A percentile compares a stretch with the other conserved stretches of the same genome.
Evolutionary conservation across 176 grass and related monocot genomes (phyloP).

Genomic region (Carex littledalei): DNA sequence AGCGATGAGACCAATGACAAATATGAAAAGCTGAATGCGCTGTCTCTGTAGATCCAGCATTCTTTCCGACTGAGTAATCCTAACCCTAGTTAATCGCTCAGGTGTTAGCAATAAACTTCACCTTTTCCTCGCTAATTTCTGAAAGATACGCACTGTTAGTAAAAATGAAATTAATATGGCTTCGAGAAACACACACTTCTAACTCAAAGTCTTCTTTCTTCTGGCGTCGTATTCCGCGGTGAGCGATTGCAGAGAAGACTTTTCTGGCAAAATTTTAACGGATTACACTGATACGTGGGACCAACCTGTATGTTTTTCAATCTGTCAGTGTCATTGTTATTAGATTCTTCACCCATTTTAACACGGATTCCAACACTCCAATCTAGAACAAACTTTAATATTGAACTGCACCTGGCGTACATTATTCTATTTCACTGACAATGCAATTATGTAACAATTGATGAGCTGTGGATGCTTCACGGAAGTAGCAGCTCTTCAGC

Average conservation of each 20-base stretch:
- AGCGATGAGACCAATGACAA: conserved; percentile 44
- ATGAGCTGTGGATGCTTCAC: background rate
- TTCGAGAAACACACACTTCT: background rate
- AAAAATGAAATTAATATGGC: background rate
- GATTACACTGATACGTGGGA: background rate
- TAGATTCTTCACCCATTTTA: no score
- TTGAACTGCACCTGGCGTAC: background rate
- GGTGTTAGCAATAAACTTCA: background rate
- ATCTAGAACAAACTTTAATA: background rate
- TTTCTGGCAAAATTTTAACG: background rate
- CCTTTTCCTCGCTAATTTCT: background rate
- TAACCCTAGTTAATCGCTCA: conserved; percentile 3
- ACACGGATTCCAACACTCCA: background rate
- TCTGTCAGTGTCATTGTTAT: background rate
- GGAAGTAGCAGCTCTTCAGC: background rate
- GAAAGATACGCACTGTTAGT: background rate
- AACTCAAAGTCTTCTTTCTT: background rate
- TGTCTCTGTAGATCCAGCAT: conserved; percentile 75
- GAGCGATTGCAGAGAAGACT: background rate
- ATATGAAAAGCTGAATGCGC: conserved; percentile 73
- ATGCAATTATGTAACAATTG: background rate
- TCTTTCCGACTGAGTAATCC: conserved; percentile 11
- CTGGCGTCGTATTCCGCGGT: background rate
- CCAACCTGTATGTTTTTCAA: background rate
- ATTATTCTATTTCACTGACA: background rate